Base-by-base conservation (phyloP, 2,329 filamentous ascomycete genomes). In the Allantophomopsis cytisporea region DNA sequence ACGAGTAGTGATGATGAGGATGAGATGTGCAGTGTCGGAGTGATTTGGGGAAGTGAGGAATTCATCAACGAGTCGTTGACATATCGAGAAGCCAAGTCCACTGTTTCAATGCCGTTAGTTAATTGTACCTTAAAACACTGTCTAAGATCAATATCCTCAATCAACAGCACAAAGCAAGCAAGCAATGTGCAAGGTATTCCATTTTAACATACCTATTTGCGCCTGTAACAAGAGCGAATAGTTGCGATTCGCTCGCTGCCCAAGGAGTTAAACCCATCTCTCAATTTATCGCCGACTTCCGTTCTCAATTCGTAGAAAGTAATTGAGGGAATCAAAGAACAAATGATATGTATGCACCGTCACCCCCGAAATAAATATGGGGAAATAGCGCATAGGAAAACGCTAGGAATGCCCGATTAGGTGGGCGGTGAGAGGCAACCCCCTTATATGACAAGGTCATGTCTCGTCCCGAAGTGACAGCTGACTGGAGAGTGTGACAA, bases 11-110 rank as follows among this genome's bases (percentile, higher is more conserved):
- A 85, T 78, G 46, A 95, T 76, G 40, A 95, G 69, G 49, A 85
- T 73, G 35, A 96, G 73, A 52, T 81, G 76, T 41, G 83, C 71
- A 21, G 68, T 66, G 37, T 75, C 65, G 21, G 81, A 73, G 30
- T 76, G 77, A 11, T 75, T 74, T 42, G 68, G 76, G 12, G 76
- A 76, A 43, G 68, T 64, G 43, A 94, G 75, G 65, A 94, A 95
- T 52, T 94, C 84, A 64, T 94, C 85, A 50, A 94, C 89, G 41
- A 94, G 69, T 44, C 86, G 83, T 54, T 83, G 76, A 56, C 83
- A 83, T 49, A 84, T 87, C 40, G 81, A 80, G 51, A 89, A 82
- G 35, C 89, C 89, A 35, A 95, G 76, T 44, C 89, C 89, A 56
- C 89, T 95, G 58, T 16, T 17, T 20, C 34, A 14, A n/a, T 23